Conservation (phyloP, 2,329 filamentous ascomycete species). For the Aphanocladium album region DNA sequence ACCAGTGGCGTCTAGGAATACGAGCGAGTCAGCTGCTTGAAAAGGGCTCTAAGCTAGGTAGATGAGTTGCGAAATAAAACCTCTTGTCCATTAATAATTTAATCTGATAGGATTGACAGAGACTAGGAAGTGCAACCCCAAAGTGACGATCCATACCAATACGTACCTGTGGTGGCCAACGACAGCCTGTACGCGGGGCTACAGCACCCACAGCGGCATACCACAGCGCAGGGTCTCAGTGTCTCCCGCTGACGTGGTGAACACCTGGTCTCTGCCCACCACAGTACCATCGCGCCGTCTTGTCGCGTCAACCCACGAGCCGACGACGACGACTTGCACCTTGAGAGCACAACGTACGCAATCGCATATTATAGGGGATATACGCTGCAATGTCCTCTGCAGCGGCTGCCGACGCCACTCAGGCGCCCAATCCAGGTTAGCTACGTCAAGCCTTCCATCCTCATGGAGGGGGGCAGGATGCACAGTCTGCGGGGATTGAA, state of each 20-base stretch:
- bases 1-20: not conserved
- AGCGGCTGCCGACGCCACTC: conserved; percentile 29
- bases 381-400: conserved; percentile 34
- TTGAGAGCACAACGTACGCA: conserved; percentile 16
- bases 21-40: not conserved
- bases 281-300: conserved; percentile 2
- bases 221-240: not conserved
- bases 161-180: too few species aligned
- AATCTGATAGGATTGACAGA: too few species aligned
- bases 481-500: not conserved
- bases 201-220: not conserved
- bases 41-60: not conserved
- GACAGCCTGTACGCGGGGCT: not conserved
- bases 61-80: too few species aligned
- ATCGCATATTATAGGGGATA: not conserved
- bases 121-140: too few species aligned
- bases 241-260: conserved; percentile 5
- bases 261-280: conserved; percentile 7
- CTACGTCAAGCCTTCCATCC: conserved; percentile 3
- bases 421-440: conserved; percentile 33
- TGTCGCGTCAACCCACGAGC: conserved; percentile 9
- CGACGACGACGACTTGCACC: conserved; percentile 19
- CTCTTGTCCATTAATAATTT: too few species aligned
- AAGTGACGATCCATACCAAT: too few species aligned
- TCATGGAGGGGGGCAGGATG: not conserved